Evolutionary conservation across 78 protist species (phyloP), one percentile per base, ranked within the genome.

Genomic region (Dictyostelium capitatum): DNA sequence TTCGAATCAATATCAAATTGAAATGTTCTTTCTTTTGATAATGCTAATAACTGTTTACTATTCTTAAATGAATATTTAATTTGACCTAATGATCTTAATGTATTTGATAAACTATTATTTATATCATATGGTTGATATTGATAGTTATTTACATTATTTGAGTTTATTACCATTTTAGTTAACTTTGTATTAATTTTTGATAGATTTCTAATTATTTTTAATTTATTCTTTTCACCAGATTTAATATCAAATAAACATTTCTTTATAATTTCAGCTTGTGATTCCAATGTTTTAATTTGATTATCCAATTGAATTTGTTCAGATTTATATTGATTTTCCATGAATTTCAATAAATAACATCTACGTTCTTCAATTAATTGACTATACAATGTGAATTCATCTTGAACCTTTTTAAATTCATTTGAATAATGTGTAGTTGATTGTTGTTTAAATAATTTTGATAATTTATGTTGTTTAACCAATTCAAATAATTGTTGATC

Each of bases 1-100:
- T 67, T 67, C 15, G 75, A 67, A 67, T 67, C 75, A 32, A 67
- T 67, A 32, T 67, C 75, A 47, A 67, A 67, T 67, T 67, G 75
- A 41, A 32, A 67, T 67, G 75, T 28, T 67, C 48, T 67, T 4
- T 67, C 75, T 37, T 67, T 67, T 32, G 75, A 67, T 32, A 67
- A 17, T 28, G 75, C 75, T 17, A 67, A 32, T 15, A 67, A 17
- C 28, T 67, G 75, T 67, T 67, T 37, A 32, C 15, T 30, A 32
- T 67, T 37, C 32, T 67, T 67, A 4, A 67, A 67, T 4, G 47
- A 67, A 32, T 67, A 67, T 14, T 67, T 67, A 17, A 67, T 67
- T 67, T 15, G 43, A 25, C 64, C 41, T 23, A 43, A 43, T 25
- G 81, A 75, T 75, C 54, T 75, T 14, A 46, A 50, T 20, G 11